Evolutionary conservation across 164 flowering plant genomes (phyloP).

Genomic region (Stephania japonica): DNA sequence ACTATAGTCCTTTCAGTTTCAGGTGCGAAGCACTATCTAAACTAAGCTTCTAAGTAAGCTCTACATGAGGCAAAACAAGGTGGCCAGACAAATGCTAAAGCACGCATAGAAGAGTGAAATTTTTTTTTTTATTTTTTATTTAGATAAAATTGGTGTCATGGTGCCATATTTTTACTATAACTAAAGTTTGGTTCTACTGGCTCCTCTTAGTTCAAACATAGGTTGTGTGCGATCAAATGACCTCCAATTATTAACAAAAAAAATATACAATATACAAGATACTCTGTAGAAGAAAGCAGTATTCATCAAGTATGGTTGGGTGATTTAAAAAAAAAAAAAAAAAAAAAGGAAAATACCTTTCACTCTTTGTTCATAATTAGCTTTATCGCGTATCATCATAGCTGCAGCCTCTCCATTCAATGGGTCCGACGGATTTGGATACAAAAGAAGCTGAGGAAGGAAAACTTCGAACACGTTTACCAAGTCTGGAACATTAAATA

Average conservation of each 20-base stretch:
- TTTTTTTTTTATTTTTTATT: too few relatives aligned
- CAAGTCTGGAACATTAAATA: slow-evolving; percentile 47
- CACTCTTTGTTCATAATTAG: slow-evolving; percentile 70
- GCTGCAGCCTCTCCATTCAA: slow-evolving; percentile 97
- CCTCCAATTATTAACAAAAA: too few relatives aligned
- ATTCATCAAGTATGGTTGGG: neutral
- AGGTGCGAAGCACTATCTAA: neutral
- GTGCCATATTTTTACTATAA: too few relatives aligned
- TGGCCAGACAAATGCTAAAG: neutral
- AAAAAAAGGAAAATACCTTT: slow-evolving; percentile 46
- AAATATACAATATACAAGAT: too few relatives aligned
- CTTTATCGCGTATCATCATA: slow-evolving; percentile 83
- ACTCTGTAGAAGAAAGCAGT: too few relatives aligned
- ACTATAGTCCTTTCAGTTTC: neutral
- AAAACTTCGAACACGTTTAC: slow-evolving; percentile 93
- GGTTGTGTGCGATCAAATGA: neutral
- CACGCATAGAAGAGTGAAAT: neutral
- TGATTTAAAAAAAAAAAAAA: neutral
- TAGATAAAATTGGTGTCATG: too few relatives aligned
- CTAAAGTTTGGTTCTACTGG: neutral
- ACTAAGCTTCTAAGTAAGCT: neutral
- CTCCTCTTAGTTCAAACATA: neutral
- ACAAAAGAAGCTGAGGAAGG: slow-evolving; percentile 94
- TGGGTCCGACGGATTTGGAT: slow-evolving; percentile 91
- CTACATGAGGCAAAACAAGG: neutral